A percentile compares a stretch with the other conserved stretches of the same genome.
Evolutionary conservation across 306 rosid genomes (phyloP).

Genomic region (Begonia loranthoides): DNA sequence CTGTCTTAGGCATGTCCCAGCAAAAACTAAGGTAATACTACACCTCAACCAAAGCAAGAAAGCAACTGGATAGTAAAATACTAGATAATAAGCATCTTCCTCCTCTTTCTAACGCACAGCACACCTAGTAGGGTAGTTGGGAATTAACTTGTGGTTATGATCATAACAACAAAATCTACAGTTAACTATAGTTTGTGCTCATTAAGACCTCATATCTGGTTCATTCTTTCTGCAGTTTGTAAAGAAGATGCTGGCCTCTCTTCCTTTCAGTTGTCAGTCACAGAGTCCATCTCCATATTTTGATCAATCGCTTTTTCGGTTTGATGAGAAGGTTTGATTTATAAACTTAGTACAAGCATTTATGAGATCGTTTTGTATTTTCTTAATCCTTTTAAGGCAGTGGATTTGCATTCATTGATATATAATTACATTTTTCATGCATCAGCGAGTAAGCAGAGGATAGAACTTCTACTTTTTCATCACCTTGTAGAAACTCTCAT

Average conservation of each 20-base stretch:
- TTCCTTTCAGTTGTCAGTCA: conserved; percentile 83
- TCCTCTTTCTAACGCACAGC: too few species aligned
- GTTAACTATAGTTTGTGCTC: neutral
- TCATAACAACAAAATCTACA: too few species aligned
- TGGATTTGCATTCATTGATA: neutral
- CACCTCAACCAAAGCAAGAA: too few species aligned
- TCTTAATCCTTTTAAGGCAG: neutral
- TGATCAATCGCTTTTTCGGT: conserved; percentile 85
- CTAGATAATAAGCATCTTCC: too few species aligned
- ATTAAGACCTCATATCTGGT: conserved; percentile 9
- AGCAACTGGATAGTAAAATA: too few species aligned
- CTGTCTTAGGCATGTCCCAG: too few species aligned
- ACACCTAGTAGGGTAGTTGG: too few species aligned
- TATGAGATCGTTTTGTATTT: neutral
- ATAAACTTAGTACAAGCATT: neutral
- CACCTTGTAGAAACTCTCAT: too few species aligned
- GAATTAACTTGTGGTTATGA: too few species aligned
- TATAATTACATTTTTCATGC: neutral
- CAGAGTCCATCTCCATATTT: conserved; percentile 98
- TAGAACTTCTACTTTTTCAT: too few species aligned
- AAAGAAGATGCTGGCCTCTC: conserved; percentile 83
- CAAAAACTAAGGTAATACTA: too few species aligned
- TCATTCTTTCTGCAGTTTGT: conserved; percentile 55
- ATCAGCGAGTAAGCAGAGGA: neutral
- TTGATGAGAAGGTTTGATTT: conserved; percentile 77